Conservation (phyloP, 179 eudicot genomes). For the Camellia oleifera region DNA sequence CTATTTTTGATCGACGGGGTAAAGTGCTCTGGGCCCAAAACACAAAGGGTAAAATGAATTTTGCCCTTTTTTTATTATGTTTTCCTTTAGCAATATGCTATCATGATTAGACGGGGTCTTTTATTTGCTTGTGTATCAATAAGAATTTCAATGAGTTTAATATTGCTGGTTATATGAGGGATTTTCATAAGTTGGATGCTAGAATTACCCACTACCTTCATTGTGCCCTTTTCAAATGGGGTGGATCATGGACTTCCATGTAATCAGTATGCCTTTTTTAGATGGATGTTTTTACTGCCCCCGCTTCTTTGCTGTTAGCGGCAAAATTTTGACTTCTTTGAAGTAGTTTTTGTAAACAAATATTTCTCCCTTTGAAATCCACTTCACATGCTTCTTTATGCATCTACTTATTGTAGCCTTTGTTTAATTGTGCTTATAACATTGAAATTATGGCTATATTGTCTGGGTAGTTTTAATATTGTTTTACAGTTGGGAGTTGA, state of each 20-base stretch:
- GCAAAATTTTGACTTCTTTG: neutral
- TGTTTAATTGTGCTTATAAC: no score
- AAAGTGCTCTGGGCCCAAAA: no score
- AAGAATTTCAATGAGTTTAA: neutral
- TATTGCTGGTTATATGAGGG: neutral
- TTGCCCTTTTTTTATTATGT: neutral
- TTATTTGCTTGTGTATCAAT: neutral
- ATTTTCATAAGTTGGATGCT: neutral
- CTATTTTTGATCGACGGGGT: no score
- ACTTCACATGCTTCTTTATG: neutral
- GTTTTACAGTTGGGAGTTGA: no score
- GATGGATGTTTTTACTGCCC: no score
- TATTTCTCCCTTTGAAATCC: no score
- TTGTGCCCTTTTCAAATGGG: neutral
- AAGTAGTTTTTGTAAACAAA: neutral
- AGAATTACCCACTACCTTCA: neutral
- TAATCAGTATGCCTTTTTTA: neutral
- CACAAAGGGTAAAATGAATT: no score
- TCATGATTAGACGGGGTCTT: neutral
- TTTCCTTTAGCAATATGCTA: neutral
- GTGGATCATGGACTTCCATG: neutral
- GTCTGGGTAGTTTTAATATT: no score
- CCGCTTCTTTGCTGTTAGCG: neutral
- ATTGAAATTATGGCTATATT: no score
- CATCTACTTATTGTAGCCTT: neutral